Evolutionary conservation across 1,139 yeast genomes (phyloP), one percentile per base, ranked within the genome.

Genomic region (Yamadazyma siamensis): DNA sequence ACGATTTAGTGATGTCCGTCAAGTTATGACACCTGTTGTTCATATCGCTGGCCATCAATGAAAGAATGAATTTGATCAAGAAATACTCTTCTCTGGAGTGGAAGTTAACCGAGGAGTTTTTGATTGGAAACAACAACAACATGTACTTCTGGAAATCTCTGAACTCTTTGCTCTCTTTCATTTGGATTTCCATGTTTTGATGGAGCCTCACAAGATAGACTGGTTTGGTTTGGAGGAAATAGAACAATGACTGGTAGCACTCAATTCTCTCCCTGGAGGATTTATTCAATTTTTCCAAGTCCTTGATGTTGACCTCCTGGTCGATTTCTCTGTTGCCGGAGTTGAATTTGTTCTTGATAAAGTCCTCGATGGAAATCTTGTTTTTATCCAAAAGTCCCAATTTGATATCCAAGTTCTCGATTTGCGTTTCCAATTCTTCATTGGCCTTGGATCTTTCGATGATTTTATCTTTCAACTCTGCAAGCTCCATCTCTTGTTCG

Each of bases 191-290:
- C 25, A 54, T 38, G 3, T 49, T 42, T 19, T 49, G 47, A 29
- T 59, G 71, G 23, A 87, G 55, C 18, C 80, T 62, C 1, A 80
- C 70, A 49, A 91, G 70, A 50, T 91, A 91, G 1, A 56, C 56
- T 1, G 96, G 88, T 48, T 85, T 87, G 0, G 95, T 85, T 52
- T 94, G 98, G 23, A 94, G 57, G 26, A 89, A 62, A 47, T 82
- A 91, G 46, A 91, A 81, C 34, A 91, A 54, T 6, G 85, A 81
- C 46, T 84, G 96, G 54, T 83, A 85, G 1, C 77, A 53, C 38
- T 79, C 86, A 15, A 77, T 58, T 39, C 75, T 56, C 33, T 63
- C 64, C 33, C 64, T 56, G 6, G 67, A 52, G 4, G 62, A 52
- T 35, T 59, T 59, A 40, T 55, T 63, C 41, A 67, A 55, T 15